These are phyloP conservation scores for Plasmodium coatneyi DNA, from an alignment of 169 alveolate genomes.

Conservation along the genomic window DNA sequence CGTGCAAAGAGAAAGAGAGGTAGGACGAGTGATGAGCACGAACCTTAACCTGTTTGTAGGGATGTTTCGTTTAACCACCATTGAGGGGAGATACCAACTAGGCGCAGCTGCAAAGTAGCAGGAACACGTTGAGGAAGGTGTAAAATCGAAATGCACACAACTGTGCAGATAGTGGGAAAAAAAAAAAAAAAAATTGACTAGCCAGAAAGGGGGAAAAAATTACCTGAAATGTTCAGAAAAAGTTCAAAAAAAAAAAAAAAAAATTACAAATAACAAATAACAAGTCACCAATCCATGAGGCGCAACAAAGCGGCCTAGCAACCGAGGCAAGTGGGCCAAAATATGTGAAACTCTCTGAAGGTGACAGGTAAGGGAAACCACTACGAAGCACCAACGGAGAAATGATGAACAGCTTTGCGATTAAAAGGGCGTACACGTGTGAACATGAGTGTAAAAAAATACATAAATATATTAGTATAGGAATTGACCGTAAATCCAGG, in stretches of 20 bases:
- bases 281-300: not conserved
- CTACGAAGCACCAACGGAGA: not conserved
- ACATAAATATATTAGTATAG: conserved; percentile 21
- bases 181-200: not conserved
- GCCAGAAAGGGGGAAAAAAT: not conserved
- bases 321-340: not conserved
- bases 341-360: not conserved
- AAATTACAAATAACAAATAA: not conserved
- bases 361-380: not conserved
- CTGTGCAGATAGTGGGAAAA: not conserved
- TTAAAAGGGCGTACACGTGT: conserved; percentile 25
- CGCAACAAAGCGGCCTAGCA: not conserved
- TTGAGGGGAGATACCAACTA: not conserved
- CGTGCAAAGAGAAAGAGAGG: not conserved
- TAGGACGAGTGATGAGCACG: not conserved
- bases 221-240: not conserved
- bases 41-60: not conserved
- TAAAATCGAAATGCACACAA: not conserved
- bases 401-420: conserved; percentile 37
- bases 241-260: not conserved
- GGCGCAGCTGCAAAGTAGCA: not conserved
- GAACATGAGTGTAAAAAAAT: conserved; percentile 24
- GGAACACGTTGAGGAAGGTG: not conserved
- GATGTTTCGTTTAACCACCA: not conserved
- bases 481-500: conserved; percentile 10